Evolutionary conservation across 73 alveolate genomes (phyloP).

Genomic region (Tetrahymena elliotti): DNA sequence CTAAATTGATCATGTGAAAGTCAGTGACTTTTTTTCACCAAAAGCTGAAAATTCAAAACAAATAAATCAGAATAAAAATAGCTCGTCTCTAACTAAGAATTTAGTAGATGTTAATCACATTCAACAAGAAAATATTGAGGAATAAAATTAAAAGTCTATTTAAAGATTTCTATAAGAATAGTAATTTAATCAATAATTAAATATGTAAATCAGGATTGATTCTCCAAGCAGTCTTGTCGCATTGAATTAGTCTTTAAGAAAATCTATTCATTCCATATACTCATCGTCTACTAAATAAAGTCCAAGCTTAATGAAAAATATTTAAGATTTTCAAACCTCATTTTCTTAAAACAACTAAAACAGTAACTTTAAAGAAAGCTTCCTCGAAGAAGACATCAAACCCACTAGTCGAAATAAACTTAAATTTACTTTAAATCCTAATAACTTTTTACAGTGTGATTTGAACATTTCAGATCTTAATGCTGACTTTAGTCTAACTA

Average conservation of each 20-base stretch:
- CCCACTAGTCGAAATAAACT: neutral
- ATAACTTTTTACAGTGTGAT: neutral
- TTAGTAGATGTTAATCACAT: neutral
- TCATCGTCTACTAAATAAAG: neutral
- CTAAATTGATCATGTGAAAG: neutral
- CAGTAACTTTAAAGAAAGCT: neutral
- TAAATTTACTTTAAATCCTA: neutral
- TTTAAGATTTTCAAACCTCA: neutral
- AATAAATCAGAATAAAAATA: neutral
- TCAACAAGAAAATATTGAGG: neutral
- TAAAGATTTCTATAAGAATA: neutral
- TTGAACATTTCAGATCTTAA: neutral
- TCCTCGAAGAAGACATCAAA: neutral
- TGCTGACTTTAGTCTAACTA: neutral
- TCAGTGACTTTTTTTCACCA: neutral
- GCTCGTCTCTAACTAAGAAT: too few species aligned
- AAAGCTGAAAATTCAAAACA: neutral
- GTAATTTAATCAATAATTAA: neutral
- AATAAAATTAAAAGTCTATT: neutral
- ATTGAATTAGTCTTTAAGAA: neutral
- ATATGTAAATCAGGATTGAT: too few species aligned
- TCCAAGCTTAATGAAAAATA: neutral
- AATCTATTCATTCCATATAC: neutral
- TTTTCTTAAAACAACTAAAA: neutral
- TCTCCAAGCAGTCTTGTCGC: neutral